A percentile compares a stretch with the other conserved stretches of the same genome.
These are phyloP conservation scores for Metschnikowia anglica DNA, from an alignment of 805 yeast genomes.

Conservation along the genomic window DNA sequence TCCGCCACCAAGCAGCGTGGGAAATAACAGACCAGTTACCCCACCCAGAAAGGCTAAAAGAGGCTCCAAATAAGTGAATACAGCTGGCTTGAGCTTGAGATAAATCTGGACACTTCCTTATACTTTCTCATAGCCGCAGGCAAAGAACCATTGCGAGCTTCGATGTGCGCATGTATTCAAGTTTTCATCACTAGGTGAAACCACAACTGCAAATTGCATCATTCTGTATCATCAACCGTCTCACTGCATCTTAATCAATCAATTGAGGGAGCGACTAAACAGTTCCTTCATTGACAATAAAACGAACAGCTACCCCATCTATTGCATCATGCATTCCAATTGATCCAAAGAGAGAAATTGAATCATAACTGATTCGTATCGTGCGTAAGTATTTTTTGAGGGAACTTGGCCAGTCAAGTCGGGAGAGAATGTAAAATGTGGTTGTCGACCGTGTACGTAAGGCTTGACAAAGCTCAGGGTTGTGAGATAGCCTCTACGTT, in stretches of 20 bases:
- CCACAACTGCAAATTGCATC: constrained; percentile 9
- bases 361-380: constrained; percentile 1
- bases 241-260: constrained; percentile 14
- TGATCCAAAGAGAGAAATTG: background rate
- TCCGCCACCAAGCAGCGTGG: constrained; percentile 43
- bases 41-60: constrained; percentile 61
- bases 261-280: constrained; percentile 6
- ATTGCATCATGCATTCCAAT: constrained; percentile 9
- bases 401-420: background rate
- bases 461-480: background rate
- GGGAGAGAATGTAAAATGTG: background rate
- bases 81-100: constrained; percentile 1
- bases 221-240: constrained; percentile 12
- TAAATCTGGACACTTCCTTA: constrained; percentile 3
- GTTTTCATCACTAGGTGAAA: constrained; percentile 3
- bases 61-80: constrained; percentile 38
- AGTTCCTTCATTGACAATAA: constrained; percentile 9
- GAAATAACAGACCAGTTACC: constrained; percentile 51
- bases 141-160: constrained; percentile 1
- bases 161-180: background rate
- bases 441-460: background rate
- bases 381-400: constrained; percentile 5
- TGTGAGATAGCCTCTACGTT: background rate
- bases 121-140: background rate
- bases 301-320: constrained; percentile 11